Evolutionary conservation across 2,329 filamentous ascomycete genomes (phyloP).

Genomic region (Fusarium algeriense): DNA sequence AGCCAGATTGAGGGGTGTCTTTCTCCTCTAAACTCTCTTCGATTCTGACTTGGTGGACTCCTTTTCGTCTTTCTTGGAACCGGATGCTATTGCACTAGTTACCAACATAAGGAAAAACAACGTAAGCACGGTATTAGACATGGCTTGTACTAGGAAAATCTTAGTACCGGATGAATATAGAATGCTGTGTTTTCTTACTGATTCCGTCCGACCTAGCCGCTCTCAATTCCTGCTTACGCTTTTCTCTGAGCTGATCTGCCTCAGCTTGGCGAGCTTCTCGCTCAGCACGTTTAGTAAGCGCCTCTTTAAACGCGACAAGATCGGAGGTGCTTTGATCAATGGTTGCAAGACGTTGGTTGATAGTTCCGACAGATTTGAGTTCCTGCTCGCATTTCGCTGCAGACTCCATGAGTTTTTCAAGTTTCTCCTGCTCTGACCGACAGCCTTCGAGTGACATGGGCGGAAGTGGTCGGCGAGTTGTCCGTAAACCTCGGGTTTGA

Average conservation of each 20-base stretch:
- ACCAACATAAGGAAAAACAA: not conserved
- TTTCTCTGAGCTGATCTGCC: not conserved
- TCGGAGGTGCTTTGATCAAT: not conserved
- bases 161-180: not conserved
- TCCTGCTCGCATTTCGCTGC: not conserved
- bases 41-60: not conserved
- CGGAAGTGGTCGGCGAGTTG: not conserved
- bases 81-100: accelerated
- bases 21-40: not conserved
- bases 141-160: not conserved
- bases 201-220: not conserved
- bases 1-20: not conserved
- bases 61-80: not conserved
- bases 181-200: not conserved
- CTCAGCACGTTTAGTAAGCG: not conserved
- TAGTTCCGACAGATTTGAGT: not conserved
- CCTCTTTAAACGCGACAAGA: not conserved
- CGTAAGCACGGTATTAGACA: accelerated
- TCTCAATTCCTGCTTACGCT: not conserved
- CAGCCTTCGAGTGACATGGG: not conserved
- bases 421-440: not conserved
- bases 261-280: not conserved
- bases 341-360: not conserved
- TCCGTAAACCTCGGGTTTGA: not conserved
- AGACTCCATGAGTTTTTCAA: not conserved